Base-by-base conservation (phyloP, 371 early-diverging fungal species). In the Mucor saturninus region DNA sequence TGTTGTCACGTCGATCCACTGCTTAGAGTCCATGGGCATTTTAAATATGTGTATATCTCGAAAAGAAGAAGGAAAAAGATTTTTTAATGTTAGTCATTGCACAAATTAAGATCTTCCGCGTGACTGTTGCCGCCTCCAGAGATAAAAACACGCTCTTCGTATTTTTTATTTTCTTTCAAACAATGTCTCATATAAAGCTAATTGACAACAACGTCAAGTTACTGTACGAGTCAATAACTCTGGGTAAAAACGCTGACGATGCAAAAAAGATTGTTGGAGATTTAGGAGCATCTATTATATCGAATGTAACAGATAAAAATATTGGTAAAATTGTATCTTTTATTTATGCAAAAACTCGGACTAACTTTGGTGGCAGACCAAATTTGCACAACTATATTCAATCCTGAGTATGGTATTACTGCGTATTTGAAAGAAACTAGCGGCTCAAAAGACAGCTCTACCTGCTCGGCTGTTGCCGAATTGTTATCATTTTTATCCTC, bases 1-100 rank as follows among this genome's bases (percentile, higher is more conserved):
- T 56, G 86, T 71, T 54, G 85, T 86, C 45, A 91, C 84, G 54
- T 91, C 92, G 65, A 93, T 91, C 90, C 91, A 93, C 65, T 85
- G 78, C 40, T 73, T 68, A 58, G 87, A 74, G 67, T 89, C 82
- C 89, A 87, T 88, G 42, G 77, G 72, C 71, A 77, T 72, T 45
- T 49, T 72, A 62, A 29, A 21, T 21, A 21, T 38, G 2, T 55
- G 4, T 53, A 32, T 53, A 35, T 28, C 26, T 50, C 11, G 29
- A 7, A 50, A 30, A 29, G 21, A 50, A 4, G 9, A 13, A 30
- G 15, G 15, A 32, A 38, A 14, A 37, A 53, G 5, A 21, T 10
- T 9, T 49, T 49, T 49, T 49, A 9, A 9, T 39, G 11, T 39
- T 39, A 6, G 9, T 10, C 43, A 14, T 42, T 5, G 10, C 13